Base-by-base conservation (phyloP, 2,329 filamentous ascomycete species). In the Nothophaeocryptopus gaeumannii region DNA sequence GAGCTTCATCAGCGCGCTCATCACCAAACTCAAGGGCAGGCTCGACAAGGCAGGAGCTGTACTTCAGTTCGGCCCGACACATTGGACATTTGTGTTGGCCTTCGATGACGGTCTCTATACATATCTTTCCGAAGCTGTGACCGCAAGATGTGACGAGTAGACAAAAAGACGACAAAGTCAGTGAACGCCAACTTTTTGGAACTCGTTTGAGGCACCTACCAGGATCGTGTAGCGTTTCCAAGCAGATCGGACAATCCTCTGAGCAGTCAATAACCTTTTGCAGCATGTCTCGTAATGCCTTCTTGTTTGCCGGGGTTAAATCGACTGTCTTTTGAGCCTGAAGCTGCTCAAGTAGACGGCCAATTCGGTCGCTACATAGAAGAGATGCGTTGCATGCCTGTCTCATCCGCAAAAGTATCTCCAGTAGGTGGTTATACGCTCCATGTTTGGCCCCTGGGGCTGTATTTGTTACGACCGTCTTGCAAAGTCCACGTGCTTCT, bases 381-480 rank as follows among this genome's bases (percentile, higher is more conserved):
- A 85, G 84, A 88, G 89, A 95, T 66, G 95, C 90, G 58, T 92
- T 90, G 70, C 90, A 96, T 66, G 87, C 80, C 70, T 96, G 90
- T 13, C 91, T 82, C 58, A 95, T 80, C 10, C 91, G 84, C 5
- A 96, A 79, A 4, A 96, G 77, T 12, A 90, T 81, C 68, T 95
- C 89, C 9, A 96, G 78, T 1, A 96, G 77, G 61, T 85, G 81
- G 8, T 86, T 83, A 64, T 93, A 95, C 1, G 78, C 78, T 26
- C 38, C 42, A 32, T 54, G 42, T 10, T 34, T 51, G 13, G 38
- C 35, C 26, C 26, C 45, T n/a, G n/a, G n/a, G n/a, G n/a, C n/a
- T n/a, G 45, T 34, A 11, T 67, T 65, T 12, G 65, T 56, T 13
- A 54, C 58, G 11, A 55, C 86, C 8, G 81, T 74, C 45, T 80